A percentile compares a stretch with the other conserved stretches of the same genome.
phyloP scores from a whole-genome alignment of 331 rosid genomes.

The Erythrophleum ivorense region DNA sequence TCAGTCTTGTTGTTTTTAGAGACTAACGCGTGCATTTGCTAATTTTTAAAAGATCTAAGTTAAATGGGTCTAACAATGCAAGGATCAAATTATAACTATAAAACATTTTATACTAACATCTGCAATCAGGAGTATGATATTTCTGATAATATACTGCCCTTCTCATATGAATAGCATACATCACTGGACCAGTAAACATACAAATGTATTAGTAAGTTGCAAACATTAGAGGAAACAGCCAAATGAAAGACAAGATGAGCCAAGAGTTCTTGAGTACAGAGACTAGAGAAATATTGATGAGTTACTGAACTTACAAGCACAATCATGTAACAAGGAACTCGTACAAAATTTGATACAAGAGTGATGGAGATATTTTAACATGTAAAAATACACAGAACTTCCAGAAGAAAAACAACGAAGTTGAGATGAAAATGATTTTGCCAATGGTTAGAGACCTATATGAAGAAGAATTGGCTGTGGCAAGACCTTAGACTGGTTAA shows the following conservation, averaged over 20 bases:
- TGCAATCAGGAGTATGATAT: slow-evolving; percentile 94
- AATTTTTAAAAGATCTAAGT: not conserved
- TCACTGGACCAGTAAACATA: slow-evolving; percentile 55
- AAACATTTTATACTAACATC: slow-evolving; percentile 56
- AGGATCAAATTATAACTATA: not conserved
- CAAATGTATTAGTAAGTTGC: slow-evolving; percentile 44
- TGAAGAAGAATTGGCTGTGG: no score
- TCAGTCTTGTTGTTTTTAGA: not conserved
- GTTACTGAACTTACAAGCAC: slow-evolving; percentile 7
- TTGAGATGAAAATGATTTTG: not conserved
- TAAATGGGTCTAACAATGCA: not conserved
- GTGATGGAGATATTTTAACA: not conserved
- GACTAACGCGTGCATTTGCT: not conserved
- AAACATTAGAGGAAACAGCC: slow-evolving; percentile 17
- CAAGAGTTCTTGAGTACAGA: not conserved
- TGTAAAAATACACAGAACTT: not conserved
- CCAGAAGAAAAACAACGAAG: slow-evolving; percentile 5
- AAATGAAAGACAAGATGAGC: slow-evolving; percentile 27
- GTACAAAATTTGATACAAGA: not conserved
- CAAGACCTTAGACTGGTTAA: no score
- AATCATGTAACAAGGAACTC: slow-evolving; percentile 32
- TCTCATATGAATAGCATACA: slow-evolving; percentile 82
- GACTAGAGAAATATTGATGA: slow-evolving; percentile 3
- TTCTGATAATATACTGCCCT: slow-evolving; percentile 86
- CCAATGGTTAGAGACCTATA: slow-evolving; percentile 42